Conservation (phyloP, 2,329 filamentous ascomycete genomes). For the Aspergillus spinulosporus region DNA sequence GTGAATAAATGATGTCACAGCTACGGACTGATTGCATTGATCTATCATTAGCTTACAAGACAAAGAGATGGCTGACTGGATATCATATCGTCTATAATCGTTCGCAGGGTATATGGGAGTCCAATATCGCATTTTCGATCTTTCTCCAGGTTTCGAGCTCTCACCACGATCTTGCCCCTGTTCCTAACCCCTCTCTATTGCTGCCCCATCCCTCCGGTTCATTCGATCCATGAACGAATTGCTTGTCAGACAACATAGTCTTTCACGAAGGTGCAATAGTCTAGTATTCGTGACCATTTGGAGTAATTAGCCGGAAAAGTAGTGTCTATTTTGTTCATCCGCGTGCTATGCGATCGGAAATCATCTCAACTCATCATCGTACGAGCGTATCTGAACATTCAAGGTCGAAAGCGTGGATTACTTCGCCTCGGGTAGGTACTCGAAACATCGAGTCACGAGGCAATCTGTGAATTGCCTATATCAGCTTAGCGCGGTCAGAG, state of each 20-base stretch:
- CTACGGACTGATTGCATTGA: background rate
- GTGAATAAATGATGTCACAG: background rate
- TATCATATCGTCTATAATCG: conserved; percentile 11
- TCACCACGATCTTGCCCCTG: background rate
- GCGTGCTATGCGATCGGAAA: conserved; percentile 1
- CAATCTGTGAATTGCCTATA: background rate
- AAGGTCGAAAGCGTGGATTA: background rate
- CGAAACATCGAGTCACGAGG: too few relatives aligned
- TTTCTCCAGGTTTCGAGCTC: background rate
- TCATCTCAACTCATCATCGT: conserved; percentile 16
- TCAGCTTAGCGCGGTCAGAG: conserved; percentile 29
- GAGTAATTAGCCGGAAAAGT: background rate
- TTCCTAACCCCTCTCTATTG: too few relatives aligned
- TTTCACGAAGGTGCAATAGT: background rate
- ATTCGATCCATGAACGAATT: background rate
- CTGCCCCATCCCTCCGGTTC: background rate
- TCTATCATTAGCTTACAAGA: conserved; percentile 7
- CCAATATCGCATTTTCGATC: background rate
- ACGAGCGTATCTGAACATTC: background rate
- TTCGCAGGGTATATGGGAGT: conserved; percentile 1
- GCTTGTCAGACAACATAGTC: background rate
- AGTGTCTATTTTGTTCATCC: conserved; percentile 10
- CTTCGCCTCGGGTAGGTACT: background rate
- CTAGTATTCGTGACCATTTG: background rate
- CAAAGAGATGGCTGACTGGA: conserved; percentile 8